Base-by-base conservation (phyloP, 2,329 filamentous ascomycete species). In the Fusarium pseudocircinatum region DNA sequence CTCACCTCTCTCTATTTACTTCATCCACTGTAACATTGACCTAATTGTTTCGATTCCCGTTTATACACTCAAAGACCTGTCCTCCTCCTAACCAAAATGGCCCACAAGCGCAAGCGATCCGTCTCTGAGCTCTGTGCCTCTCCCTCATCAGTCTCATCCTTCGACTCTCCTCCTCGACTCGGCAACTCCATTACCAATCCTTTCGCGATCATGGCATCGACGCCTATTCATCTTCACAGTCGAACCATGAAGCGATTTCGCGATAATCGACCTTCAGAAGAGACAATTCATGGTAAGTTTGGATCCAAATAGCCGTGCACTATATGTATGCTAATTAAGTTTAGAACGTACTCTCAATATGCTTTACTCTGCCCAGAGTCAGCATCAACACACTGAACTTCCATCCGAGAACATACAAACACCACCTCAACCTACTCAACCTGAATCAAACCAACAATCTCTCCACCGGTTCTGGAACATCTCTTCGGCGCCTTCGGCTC, bases 101-200 rank as follows among this genome's bases (percentile, higher is more conserved):
- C 85, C 32, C 82, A 90, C 78, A 92, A 92, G 79, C 89, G 90
- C 81, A 92, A 92, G 84, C 87, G 89, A 47, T 91, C 89, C 75
- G 85, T 87, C 62, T 88, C 88, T 28, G 88, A 90, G 78, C 82
- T 90, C 66, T 87, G 85, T 54, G 82, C 84, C 40, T 84, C 84
- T 40, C 85, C 84, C 57, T 81, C 82, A 12, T 80, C 87, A 15
- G 83, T 85, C 47, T 83, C 82, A 67, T 83, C 84, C 47, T 82
- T 85, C 69, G 82, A 83, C 63, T 80, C 53, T 79, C 84, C 28
- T 70, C 81, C 82, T 36, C 67, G 75, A 11, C 73, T 79, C 10
- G 74, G 70, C 71, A 77, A 80, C 47, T 72, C 80, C 24, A 76
- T 75, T 70, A 78, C 78, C 57, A 73, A 75, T 28, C 81, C 83